phyloP scores from a whole-genome alignment of 2,329 filamentous ascomycete species.

The Coniochaeta sp. region DNA sequence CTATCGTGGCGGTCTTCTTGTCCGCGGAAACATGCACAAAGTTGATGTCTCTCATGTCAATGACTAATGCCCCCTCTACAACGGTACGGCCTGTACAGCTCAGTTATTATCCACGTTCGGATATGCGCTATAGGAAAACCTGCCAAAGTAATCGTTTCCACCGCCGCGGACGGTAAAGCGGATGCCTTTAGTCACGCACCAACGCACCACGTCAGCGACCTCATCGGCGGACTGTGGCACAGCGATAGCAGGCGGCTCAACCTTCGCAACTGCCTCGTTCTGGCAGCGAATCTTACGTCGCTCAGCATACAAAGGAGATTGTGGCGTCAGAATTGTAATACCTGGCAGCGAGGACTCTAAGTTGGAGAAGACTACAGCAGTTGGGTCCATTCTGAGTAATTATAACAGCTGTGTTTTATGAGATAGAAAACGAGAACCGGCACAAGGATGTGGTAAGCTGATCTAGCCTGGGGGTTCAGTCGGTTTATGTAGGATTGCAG shows the following conservation, averaged over 20 bases:
- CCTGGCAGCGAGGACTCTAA: not conserved
- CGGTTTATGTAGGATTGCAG: no score
- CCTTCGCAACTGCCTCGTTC: not conserved
- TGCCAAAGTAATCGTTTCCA: not conserved
- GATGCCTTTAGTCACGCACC: not conserved
- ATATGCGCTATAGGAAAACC: no score
- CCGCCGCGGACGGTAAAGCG: not conserved
- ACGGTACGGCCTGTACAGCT: not conserved
- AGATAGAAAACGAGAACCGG: no score
- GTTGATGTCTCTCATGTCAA: not conserved
- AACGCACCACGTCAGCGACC: not conserved
- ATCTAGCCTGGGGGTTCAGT: no score
- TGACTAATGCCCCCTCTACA: not conserved
- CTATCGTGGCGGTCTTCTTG: not conserved
- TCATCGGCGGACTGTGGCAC: not conserved
- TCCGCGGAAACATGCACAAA: not conserved
- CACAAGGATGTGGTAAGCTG: no score
- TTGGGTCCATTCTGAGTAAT: not conserved
- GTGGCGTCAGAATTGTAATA: not conserved
- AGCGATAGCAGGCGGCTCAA: not conserved
- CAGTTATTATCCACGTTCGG: no score
- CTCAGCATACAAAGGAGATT: not conserved
- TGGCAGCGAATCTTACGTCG: not conserved
- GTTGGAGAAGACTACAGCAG: not conserved
- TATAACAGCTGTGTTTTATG: not conserved